phyloP scores from a whole-genome alignment of 208 protist genomes.

The Acanthamoeba polyphaga region DNA sequence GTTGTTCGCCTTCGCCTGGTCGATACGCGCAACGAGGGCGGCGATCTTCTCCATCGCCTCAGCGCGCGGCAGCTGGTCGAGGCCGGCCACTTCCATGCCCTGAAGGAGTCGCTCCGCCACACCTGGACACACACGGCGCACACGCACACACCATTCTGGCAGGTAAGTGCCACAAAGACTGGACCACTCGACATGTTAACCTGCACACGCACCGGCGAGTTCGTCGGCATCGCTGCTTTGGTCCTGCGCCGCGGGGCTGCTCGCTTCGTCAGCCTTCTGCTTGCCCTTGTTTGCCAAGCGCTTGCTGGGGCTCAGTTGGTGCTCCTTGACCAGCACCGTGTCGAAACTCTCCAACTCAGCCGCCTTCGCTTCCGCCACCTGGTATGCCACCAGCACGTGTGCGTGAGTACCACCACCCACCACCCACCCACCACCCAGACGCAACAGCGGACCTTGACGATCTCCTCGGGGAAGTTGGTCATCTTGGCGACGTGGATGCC shows the following conservation, averaged over 20 bases:
- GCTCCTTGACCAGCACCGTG: conserved; percentile 51
- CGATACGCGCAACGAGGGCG: background rate
- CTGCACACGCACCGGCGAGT: background rate
- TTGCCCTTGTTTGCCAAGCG: background rate
- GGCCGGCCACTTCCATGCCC: background rate
- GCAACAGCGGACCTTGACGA: conserved; percentile 76
- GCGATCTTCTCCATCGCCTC: conserved; percentile 20
- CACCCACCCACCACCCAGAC: conserved; percentile 15
- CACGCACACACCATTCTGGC: background rate
- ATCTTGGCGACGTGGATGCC: conserved; percentile 94
- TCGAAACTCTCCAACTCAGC: conserved; percentile 87
- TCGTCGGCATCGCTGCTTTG: background rate
- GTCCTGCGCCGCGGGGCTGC: background rate
- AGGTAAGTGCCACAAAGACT: background rate
- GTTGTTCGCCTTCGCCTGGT: background rate
- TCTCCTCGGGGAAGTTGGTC: conserved; percentile 90
- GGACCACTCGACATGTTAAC: background rate
- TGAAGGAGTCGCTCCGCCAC: background rate
- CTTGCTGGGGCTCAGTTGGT: conserved; percentile 42
- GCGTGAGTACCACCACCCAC: too few species aligned
- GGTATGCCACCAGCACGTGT: background rate
- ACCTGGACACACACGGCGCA: background rate
- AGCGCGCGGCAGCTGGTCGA: background rate
- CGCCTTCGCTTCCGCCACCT: conserved; percentile 88
- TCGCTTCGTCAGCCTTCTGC: background rate